Percentiles rank a stretch among this genome's conserved stretches.
Conservation (phyloP, 495 filamentous ascomycete species). For the Cetradonia linearis region DNA sequence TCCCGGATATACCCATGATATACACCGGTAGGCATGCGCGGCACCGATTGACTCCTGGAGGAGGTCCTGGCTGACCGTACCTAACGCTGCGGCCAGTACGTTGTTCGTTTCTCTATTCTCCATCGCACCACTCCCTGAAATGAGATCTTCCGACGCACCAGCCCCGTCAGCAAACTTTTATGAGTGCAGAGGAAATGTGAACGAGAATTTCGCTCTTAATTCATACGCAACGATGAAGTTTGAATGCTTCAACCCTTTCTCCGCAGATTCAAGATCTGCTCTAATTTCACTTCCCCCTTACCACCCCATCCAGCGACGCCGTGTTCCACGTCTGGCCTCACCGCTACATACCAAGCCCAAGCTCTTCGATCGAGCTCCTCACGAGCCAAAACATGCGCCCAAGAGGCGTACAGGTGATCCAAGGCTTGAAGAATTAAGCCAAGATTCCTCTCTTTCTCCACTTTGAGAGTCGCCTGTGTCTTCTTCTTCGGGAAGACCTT, state of each 20-base stretch:
- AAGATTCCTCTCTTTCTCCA: conserved; percentile 56
- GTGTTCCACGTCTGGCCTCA: conserved; percentile 60
- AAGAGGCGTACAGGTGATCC: conserved; percentile 59
- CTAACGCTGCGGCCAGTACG: not conserved
- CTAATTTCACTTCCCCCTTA: conserved; percentile 57
- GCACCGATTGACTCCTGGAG: not conserved
- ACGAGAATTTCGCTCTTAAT: not conserved
- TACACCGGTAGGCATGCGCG: not conserved
- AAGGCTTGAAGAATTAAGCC: conserved; percentile 54
- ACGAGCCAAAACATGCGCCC: conserved; percentile 45
- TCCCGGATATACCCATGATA: not conserved
- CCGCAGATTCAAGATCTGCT: conserved; percentile 54
- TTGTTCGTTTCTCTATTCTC: not conserved
- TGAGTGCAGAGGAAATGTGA: not conserved
- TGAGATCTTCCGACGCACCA: not conserved
- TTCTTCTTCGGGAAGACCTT: conserved; percentile 12
- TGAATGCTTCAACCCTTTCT: conserved; percentile 29
- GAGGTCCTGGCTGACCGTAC: not conserved
- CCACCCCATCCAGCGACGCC: conserved; percentile 73
- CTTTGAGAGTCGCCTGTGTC: conserved; percentile 32
- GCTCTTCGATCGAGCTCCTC: conserved; percentile 62
- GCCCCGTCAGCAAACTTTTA: not conserved
- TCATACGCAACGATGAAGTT: no score
- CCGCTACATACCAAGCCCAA: conserved; percentile 70
- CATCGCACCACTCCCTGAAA: not conserved